Evolutionary conservation across 1,284 basidiomycete genomes (phyloP).

Genomic region (Calocybe gambosa): DNA sequence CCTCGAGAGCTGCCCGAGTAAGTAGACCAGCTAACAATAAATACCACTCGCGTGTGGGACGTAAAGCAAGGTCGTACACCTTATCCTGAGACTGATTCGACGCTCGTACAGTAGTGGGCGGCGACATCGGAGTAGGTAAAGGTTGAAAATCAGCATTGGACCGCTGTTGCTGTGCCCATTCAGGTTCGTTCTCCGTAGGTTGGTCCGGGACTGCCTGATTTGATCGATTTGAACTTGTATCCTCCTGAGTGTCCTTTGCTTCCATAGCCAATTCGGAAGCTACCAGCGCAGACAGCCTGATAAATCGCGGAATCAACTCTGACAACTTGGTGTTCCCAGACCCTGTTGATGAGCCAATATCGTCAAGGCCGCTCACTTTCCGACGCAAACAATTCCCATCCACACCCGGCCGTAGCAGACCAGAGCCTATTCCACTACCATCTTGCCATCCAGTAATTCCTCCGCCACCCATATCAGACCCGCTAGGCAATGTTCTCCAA

Average conservation of each 20-base stretch:
- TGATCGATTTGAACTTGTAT: slow-evolving; percentile 11
- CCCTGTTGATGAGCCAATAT: slow-evolving; percentile 23
- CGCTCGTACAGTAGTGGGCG: slow-evolving; percentile 10
- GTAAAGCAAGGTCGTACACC: slow-evolving; percentile 43
- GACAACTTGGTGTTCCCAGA: slow-evolving; percentile 59
- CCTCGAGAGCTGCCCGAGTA: slow-evolving; percentile 74
- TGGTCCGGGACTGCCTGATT: slow-evolving; percentile 13
- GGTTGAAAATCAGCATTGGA: slow-evolving; percentile 8
- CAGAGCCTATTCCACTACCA: slow-evolving; percentile 63
- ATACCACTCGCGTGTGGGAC: slow-evolving; percentile 75
- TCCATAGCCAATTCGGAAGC: slow-evolving; percentile 68
- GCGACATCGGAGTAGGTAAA: slow-evolving; percentile 13
- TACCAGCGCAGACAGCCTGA: slow-evolving; percentile 68
- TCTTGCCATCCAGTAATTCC: slow-evolving; percentile 66
- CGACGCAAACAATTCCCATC: slow-evolving; percentile 53
- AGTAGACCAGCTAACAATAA: slow-evolving; percentile 67
- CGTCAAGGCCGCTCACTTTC: slow-evolving; percentile 19
- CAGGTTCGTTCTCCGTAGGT: slow-evolving; percentile 6
- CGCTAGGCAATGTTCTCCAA: slow-evolving; percentile 28
- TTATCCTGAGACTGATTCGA: slow-evolving; percentile 20
- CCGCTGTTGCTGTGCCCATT: slow-evolving; percentile 13
- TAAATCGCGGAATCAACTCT: slow-evolving; percentile 64
- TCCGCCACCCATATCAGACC: slow-evolving; percentile 35
- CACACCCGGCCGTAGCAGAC: slow-evolving; percentile 47
- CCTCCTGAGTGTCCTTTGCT: slow-evolving; percentile 37